phyloP scores from a whole-genome alignment of 1,284 basidiomycete genomes.

The Coriolopsis trogii region DNA sequence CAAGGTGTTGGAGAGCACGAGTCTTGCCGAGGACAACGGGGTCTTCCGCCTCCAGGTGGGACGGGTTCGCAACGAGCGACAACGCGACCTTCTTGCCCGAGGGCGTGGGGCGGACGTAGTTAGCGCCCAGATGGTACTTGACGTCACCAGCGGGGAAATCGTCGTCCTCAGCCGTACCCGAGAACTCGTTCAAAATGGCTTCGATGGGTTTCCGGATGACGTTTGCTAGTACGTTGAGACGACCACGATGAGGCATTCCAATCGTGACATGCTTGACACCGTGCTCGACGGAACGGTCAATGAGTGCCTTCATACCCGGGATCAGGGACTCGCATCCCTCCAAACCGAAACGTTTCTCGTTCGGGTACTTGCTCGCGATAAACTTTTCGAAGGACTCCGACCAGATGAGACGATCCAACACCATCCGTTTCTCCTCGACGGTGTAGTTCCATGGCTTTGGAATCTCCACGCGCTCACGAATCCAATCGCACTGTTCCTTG shows the following conservation, averaged over 20 bases:
- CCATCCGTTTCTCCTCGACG: constrained; percentile 98
- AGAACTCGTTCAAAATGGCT: constrained; percentile 98
- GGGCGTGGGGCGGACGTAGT: constrained; percentile 98
- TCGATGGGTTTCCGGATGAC: constrained; percentile 99
- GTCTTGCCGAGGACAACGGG: constrained; percentile 99
- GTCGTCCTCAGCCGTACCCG: constrained; percentile 68
- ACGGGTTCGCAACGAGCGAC: constrained; percentile 98
- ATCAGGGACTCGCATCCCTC: constrained; percentile 98
- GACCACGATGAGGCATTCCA: constrained; percentile 99
- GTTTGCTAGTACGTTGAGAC: constrained; percentile 97
- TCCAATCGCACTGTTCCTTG: constrained; percentile 99
- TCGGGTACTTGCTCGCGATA: constrained; percentile 98
- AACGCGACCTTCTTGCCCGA: constrained; percentile 98
- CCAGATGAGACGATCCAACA: constrained; percentile 99
- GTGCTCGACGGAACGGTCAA: constrained; percentile 96
- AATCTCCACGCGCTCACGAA: constrained; percentile 94
- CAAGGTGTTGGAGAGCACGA: constrained; percentile 94
- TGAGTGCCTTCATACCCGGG: constrained; percentile 99
- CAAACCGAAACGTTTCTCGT: constrained; percentile 99
- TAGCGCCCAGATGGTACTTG: constrained; percentile 99
- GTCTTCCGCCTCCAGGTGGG: constrained; percentile 97
- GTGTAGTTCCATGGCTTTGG: constrained; percentile 99
- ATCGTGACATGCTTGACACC: constrained; percentile 97
- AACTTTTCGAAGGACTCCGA: constrained; percentile 99
- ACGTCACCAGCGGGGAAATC: constrained; percentile 94